phyloP scores from a whole-genome alignment of 2,329 filamentous ascomycete species.

The Geosmithia morbida region DNA sequence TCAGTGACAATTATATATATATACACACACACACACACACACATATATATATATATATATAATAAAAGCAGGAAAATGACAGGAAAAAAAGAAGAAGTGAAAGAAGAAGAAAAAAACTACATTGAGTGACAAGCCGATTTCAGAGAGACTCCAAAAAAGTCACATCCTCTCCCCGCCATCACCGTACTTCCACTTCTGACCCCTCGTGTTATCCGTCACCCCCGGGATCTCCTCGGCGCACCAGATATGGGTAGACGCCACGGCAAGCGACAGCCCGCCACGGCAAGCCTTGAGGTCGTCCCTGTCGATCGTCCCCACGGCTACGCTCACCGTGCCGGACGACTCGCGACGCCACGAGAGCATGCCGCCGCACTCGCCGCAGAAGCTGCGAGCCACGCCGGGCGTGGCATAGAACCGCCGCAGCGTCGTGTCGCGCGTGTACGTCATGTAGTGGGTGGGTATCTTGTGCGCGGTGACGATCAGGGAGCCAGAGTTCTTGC shows the following conservation, averaged over 20 bases:
- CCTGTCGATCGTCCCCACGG: conserved; percentile 29
- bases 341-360: conserved; percentile 27
- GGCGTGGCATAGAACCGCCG: conserved; percentile 24
- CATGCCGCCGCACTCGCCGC: conserved; percentile 30
- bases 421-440: conserved; percentile 16
- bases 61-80: no score
- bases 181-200: conserved; percentile 9
- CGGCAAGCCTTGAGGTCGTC: conserved; percentile 21
- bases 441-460: conserved; percentile 18
- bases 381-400: conserved; percentile 29
- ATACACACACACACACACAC: no score
- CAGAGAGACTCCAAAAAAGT: no score
- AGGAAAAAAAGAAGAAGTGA: no score
- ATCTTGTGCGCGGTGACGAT: conserved; percentile 25
- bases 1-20: neutral
- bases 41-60: no score
- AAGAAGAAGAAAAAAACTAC: no score
- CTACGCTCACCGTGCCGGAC: conserved; percentile 15
- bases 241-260: conserved; percentile 22
- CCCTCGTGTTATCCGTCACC: conserved; percentile 26
- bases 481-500: conserved; percentile 33
- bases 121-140: no score
- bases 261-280: conserved; percentile 21
- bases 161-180: conserved; percentile 6
- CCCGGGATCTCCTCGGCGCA: conserved; percentile 30